These are phyloP conservation scores for Triticum dicoccoides DNA, from an alignment of 176 grass and related monocot genomes.

Conservation along the genomic window DNA sequence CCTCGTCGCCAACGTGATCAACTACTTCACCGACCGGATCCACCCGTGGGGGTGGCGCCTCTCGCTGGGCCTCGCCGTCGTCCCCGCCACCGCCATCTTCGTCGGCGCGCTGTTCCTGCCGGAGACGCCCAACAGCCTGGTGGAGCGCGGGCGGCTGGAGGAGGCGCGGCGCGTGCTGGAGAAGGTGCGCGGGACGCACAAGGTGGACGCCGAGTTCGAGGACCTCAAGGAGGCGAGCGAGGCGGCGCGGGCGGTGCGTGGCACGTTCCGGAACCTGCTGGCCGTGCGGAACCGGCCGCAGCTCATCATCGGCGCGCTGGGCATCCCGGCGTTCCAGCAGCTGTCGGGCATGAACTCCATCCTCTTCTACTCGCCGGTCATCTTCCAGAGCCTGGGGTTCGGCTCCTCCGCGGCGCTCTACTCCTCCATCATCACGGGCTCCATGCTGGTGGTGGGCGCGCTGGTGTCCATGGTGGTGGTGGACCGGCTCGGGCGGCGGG, in stretches of 20 bases:
- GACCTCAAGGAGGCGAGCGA: constrained; percentile 88
- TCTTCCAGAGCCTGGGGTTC: constrained; percentile 91
- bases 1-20: constrained; percentile 78
- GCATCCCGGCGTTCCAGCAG: constrained; percentile 95
- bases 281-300: constrained; percentile 69
- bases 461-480: constrained; percentile 81
- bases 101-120: constrained; percentile 75
- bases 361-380: constrained; percentile 89
- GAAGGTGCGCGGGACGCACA: constrained; percentile 79
- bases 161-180: constrained; percentile 71
- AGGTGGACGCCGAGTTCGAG: constrained; percentile 92
- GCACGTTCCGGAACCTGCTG: constrained; percentile 77
- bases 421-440: constrained; percentile 78
- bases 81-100: constrained; percentile 72
- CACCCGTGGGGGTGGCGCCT: constrained; percentile 95
- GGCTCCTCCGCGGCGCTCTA: constrained; percentile 68
- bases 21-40: constrained; percentile 82
- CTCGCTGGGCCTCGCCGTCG: constrained; percentile 81
- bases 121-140: constrained; percentile 95
- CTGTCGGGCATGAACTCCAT: constrained; percentile 94
- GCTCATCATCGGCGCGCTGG: constrained; percentile 83
- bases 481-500: constrained; percentile 69
- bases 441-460: constrained; percentile 88
- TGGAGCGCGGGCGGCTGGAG: constrained; percentile 59
- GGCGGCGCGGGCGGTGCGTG: constrained; percentile 49